These are phyloP conservation scores for Globisporangium nodosum DNA, from an alignment of 352 stramenopile species.

Conservation along the genomic window DNA sequence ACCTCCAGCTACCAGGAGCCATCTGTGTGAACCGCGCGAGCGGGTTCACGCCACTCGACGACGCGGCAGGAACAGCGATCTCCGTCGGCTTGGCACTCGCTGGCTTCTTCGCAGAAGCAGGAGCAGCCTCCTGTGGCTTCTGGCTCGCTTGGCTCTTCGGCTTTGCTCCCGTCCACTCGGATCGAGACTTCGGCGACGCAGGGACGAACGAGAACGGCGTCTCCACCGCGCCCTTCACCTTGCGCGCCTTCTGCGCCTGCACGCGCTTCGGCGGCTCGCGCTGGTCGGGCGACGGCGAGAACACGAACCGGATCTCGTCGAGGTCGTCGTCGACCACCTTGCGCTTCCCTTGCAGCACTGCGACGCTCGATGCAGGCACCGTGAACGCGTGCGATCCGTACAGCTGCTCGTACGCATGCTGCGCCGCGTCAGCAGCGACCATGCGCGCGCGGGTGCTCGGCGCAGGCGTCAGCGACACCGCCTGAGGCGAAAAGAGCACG, in stretches of 20 bases:
- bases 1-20: slow-evolving; percentile 72
- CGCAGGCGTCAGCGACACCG: slow-evolving; percentile 34
- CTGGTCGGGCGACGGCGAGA: slow-evolving; percentile 50
- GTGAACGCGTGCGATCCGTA: slow-evolving; percentile 54
- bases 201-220: slow-evolving; percentile 63
- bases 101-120: slow-evolving; percentile 18
- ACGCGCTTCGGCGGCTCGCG: slow-evolving; percentile 56
- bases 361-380: slow-evolving; percentile 19
- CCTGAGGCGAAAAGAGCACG: slow-evolving; percentile 30
- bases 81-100: slow-evolving; percentile 4
- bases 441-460: background rate
- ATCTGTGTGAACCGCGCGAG: slow-evolving; percentile 56
- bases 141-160: slow-evolving; percentile 14
- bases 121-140: slow-evolving; percentile 15
- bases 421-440: background rate
- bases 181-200: slow-evolving; percentile 46
- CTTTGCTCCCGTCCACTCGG: slow-evolving; percentile 29
- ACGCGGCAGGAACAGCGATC: slow-evolving; percentile 2
- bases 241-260: slow-evolving; percentile 11
- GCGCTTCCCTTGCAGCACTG: slow-evolving; percentile 10
- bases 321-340: slow-evolving; percentile 23
- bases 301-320: slow-evolving; percentile 51
- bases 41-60: slow-evolving; percentile 11
- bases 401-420: slow-evolving; percentile 1
- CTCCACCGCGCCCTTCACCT: slow-evolving; percentile 21